phyloP scores from a whole-genome alignment of 208 protist species.

The Crithidia sp. region DNA sequence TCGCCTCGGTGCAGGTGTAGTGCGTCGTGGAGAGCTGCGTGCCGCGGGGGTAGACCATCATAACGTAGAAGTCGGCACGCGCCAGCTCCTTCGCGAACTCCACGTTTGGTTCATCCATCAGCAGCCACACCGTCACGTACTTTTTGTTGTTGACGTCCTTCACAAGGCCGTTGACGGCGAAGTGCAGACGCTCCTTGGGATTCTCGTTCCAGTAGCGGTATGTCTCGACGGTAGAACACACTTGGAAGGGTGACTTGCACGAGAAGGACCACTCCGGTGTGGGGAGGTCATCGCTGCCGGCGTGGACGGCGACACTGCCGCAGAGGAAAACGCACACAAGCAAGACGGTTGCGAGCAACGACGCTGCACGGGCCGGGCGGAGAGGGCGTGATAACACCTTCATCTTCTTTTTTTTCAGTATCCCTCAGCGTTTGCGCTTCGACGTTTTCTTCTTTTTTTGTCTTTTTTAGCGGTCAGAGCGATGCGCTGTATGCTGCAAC shows the following conservation, averaged over 20 bases:
- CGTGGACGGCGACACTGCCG: not conserved
- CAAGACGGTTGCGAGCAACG: slow-evolving; percentile 1
- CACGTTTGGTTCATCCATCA: slow-evolving; percentile 41
- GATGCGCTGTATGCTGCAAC: too few species aligned
- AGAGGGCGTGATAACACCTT: not conserved
- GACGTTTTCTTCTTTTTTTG: not conserved
- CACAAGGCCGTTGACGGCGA: slow-evolving; percentile 34
- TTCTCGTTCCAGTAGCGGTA: slow-evolving; percentile 45
- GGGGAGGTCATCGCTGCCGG: slow-evolving; percentile 28
- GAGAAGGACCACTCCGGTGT: slow-evolving; percentile 33
- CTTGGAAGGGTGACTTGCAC: slow-evolving; percentile 32
- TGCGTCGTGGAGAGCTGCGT: slow-evolving; percentile 28
- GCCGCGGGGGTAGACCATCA: slow-evolving; percentile 60
- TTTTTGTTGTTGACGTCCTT: slow-evolving; percentile 9
- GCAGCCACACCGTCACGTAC: slow-evolving; percentile 50
- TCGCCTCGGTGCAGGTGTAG: slow-evolving; percentile 23
- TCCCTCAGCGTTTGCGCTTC: too few species aligned
- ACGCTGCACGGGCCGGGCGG: not conserved
- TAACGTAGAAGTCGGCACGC: slow-evolving; percentile 41
- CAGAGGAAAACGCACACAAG: not conserved
- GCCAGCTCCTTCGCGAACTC: slow-evolving; percentile 29
- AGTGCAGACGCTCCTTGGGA: slow-evolving; percentile 26
- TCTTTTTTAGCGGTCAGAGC: not conserved
- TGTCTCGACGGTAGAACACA: slow-evolving; percentile 44
- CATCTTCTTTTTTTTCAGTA: not conserved